These are phyloP conservation scores for Wallacemonas sp. DNA, from an alignment of 208 protist species.

Conservation along the genomic window DNA sequence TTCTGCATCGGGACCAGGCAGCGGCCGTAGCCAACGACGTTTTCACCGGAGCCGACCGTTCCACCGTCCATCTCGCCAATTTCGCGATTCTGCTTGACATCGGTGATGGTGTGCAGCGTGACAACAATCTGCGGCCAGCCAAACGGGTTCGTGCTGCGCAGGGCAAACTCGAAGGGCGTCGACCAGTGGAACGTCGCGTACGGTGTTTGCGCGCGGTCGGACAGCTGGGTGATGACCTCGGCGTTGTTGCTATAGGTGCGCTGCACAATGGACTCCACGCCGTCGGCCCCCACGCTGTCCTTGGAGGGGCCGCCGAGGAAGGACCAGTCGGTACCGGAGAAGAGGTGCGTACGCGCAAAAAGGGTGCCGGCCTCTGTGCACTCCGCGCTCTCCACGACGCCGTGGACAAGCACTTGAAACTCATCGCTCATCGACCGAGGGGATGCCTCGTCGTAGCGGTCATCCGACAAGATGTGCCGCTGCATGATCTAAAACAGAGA, in stretches of 20 bases:
- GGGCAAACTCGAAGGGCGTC: constrained; percentile 79
- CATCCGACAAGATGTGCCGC: constrained; percentile 6
- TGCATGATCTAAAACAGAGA: no score
- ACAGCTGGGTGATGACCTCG: constrained; percentile 85
- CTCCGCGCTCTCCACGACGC: constrained; percentile 80
- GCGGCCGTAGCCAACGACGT: constrained; percentile 72
- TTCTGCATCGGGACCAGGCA: constrained; percentile 80
- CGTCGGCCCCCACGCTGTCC: neutral
- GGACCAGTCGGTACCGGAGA: constrained; percentile 80
- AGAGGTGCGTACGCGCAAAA: constrained; percentile 85
- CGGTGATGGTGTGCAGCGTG: constrained; percentile 71
- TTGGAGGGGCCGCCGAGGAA: constrained; percentile 31
- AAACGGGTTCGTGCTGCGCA: constrained; percentile 80
- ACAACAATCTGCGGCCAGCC: constrained; percentile 87
- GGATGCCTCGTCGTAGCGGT: neutral
- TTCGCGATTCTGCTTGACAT: constrained; percentile 26
- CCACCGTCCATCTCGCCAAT: constrained; percentile 37
- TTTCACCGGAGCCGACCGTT: constrained; percentile 49
- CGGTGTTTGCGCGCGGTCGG: constrained; percentile 49
- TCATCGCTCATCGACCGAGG: constrained; percentile 31
- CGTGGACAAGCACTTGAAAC: constrained; percentile 79
- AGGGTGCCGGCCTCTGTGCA: constrained; percentile 61
- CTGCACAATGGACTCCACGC: constrained; percentile 36
- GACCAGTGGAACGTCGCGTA: constrained; percentile 74
- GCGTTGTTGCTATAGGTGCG: constrained; percentile 69